Evolutionary conservation across 148 eudicot genomes (phyloP).

Genomic region (Fagopyrum homotropicum): DNA sequence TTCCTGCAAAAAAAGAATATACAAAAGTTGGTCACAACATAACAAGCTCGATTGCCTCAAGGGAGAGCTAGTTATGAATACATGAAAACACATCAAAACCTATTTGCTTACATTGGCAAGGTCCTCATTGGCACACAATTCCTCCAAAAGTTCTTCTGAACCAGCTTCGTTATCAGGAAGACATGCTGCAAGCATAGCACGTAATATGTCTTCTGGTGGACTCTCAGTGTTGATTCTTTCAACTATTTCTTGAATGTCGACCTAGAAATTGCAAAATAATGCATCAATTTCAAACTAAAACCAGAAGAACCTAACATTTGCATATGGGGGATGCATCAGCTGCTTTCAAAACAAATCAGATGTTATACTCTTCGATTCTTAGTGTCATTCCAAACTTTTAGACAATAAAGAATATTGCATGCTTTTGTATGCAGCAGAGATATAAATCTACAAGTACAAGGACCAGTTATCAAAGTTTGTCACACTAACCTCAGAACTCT

Average conservation of each 20-base stretch:
- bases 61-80: background rate
- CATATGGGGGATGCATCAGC: background rate
- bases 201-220: constrained; percentile 11
- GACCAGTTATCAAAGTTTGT: background rate
- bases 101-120: constrained; percentile 12
- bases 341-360: background rate
- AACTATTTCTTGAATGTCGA: constrained; percentile 4
- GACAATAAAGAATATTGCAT: background rate
- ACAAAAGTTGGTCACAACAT: background rate
- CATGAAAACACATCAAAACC: background rate
- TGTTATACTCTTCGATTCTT: background rate
- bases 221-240: background rate
- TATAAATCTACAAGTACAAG: background rate
- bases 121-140: constrained; percentile 7
- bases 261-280: constrained; percentile 4
- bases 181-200: constrained; percentile 5
- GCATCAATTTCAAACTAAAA: background rate
- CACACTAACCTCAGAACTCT: constrained; percentile 8
- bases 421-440: background rate
- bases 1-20: background rate
- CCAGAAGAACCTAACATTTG: background rate
- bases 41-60: background rate
- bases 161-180: background rate
- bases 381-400: background rate
- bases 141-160: constrained; percentile 8